These are phyloP conservation scores for Marasmius fiardii DNA, from an alignment of 1,284 basidiomycete genomes.

Conservation along the genomic window DNA sequence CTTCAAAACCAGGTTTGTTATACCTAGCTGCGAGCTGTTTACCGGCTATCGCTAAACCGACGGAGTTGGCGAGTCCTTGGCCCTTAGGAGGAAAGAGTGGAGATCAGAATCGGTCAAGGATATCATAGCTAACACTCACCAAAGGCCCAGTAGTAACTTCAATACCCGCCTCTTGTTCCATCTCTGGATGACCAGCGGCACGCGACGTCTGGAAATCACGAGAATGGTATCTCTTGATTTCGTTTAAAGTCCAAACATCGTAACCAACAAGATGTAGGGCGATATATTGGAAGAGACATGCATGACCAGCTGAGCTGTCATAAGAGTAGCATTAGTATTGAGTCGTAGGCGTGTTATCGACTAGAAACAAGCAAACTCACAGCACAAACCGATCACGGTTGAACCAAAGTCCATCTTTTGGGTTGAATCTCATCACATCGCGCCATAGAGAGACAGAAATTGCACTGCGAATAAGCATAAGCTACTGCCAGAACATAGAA, in stretches of 20 bases:
- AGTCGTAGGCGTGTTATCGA: no score
- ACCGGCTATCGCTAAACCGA: constrained; percentile 73
- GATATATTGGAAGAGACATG: constrained; percentile 59
- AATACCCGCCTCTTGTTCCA: constrained; percentile 8
- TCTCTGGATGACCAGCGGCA: constrained; percentile 11
- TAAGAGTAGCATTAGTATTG: no score
- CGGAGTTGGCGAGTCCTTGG: constrained; percentile 72
- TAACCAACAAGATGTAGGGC: constrained; percentile 58
- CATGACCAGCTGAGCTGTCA: constrained; percentile 44
- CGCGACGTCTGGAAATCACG: constrained; percentile 30
- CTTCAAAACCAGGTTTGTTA: constrained; percentile 65
- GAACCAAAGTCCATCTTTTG: constrained; percentile 16
- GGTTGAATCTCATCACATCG: constrained; percentile 13
- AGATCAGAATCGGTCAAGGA: no score
- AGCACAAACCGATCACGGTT: constrained; percentile 59
- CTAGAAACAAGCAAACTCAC: no score
- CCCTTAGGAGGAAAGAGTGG: no score
- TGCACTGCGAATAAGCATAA: not conserved
- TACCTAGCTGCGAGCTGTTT: constrained; percentile 67
- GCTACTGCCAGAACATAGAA: no score
- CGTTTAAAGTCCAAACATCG: constrained; percentile 50
- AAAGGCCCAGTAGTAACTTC: constrained; percentile 66
- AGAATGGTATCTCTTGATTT: constrained; percentile 51
- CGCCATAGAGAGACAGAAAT: constrained; percentile 16
- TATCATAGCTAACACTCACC: no score